Evolutionary conservation across 805 yeast genomes (phyloP), one percentile per base, ranked within the genome.

Genomic region (Metschnikowia kunwiensis): DNA sequence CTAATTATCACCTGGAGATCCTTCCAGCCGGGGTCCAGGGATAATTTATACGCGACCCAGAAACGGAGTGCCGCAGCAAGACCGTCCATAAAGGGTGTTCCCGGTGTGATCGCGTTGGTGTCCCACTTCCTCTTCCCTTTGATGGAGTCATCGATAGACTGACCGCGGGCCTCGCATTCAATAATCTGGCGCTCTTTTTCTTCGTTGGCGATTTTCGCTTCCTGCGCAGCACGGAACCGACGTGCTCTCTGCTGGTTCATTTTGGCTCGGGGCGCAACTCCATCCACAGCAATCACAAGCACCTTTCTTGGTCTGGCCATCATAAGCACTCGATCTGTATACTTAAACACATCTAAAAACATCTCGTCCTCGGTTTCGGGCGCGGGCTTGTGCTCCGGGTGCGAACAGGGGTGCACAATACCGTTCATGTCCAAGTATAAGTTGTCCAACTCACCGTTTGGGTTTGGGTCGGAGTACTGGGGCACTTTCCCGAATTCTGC

Each of bases 341-440:
- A 93, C 50, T 79, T 80, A 65, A 93, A 93, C 18, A 93, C 82
- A 30, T 91, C 97, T 40, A 89, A 61, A 69, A 93, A 80, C 98
- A 93, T 93, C 55, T 93, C 97, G 43, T 88, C 96, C 54, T 93
- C 98, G 0, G 91, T 88, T 50, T 81, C 94, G 9, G 99, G 99
- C 0, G 98, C 82, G 0, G 96, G 96, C 49, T 82, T 82, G 49
- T 91, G 85, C 55, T 91, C 98, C 1, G 99, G 99, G 60, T 93
- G 99, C 2, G 97, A 83, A 70, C 97, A 93, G 1, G 98, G 98
- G 68, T 93, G 99, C 4, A 93, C 98, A 55, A 93, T 93, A 68
- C 97, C 98, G 58, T 93, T 93, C 98, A 93, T 93, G 64, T 93
- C 99, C 45, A 93, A 69, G 57, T 93, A 93, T 33, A 93, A 62